phyloP scores from a whole-genome alignment of 306 rosid genomes.

The Oemleria cerasiformis region DNA sequence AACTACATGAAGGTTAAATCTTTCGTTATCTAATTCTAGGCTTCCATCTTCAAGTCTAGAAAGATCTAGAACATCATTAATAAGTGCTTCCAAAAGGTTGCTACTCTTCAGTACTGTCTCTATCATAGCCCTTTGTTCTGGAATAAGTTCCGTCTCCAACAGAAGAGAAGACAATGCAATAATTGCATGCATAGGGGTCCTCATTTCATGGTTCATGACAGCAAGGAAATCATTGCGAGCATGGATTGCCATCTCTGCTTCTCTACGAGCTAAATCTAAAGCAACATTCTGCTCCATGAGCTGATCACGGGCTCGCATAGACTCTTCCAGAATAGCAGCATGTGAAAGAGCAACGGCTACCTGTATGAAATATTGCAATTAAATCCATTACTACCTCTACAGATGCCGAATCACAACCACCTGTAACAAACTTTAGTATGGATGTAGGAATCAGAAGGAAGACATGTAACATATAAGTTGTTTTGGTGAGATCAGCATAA shows the following conservation, averaged over 20 bases:
- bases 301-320: slow-evolving; percentile 87
- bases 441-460: background rate
- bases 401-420: background rate
- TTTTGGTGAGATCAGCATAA: background rate
- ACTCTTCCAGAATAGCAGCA: slow-evolving; percentile 94
- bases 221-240: slow-evolving; percentile 92
- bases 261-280: slow-evolving; percentile 76
- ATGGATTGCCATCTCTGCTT: slow-evolving; percentile 86
- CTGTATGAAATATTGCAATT: slow-evolving; percentile 36
- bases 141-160: slow-evolving; percentile 75
- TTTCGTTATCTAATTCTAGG: slow-evolving; percentile 67
- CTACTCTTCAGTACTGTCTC: slow-evolving; percentile 84
- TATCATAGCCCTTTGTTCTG: slow-evolving; percentile 80
- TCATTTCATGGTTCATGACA: slow-evolving; percentile 97
- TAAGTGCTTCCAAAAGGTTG: slow-evolving; percentile 72
- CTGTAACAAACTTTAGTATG: background rate
- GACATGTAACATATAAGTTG: background rate
- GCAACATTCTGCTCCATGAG: slow-evolving; percentile 82
- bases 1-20: slow-evolving; percentile 69
- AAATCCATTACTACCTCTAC: background rate
- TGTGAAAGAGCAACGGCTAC: slow-evolving; percentile 99
- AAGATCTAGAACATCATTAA: slow-evolving; percentile 88
- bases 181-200: slow-evolving; percentile 92
- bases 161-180: slow-evolving; percentile 87
- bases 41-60: slow-evolving; percentile 96